A percentile compares a stretch with the other conserved stretches of the same genome.
These are phyloP conservation scores for Licmophora abbreviata DNA, from an alignment of 108 stramenopile genomes.

Conservation along the genomic window DNA sequence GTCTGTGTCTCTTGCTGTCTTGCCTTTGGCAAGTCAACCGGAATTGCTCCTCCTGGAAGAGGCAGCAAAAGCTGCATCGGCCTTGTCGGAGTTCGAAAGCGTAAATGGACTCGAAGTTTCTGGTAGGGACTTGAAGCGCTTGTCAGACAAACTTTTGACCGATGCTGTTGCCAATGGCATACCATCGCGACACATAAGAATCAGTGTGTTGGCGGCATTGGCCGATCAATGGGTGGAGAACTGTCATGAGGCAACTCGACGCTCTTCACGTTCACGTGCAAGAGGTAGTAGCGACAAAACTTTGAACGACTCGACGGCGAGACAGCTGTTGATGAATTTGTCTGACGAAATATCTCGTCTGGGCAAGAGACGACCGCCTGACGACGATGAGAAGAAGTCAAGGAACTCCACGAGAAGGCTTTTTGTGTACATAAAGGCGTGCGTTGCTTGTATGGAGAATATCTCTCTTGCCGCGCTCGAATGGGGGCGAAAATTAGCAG, in stretches of 20 bases:
- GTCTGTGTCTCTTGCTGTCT: constrained; percentile 21
- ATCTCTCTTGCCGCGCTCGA: constrained; percentile 36
- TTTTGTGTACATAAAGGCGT: constrained; percentile 26
- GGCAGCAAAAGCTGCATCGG: not conserved
- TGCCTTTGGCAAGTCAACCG: no score
- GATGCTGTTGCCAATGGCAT: constrained; percentile 30
- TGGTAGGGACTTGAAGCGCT: not conserved
- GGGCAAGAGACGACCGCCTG: not conserved
- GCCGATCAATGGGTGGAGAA: constrained; percentile 46
- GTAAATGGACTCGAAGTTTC: not conserved
- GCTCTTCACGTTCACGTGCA: constrained; percentile 16
- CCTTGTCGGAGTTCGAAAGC: not conserved
- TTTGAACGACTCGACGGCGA: constrained; percentile 15
- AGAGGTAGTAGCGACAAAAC: constrained; percentile 1
- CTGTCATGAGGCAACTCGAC: constrained; percentile 5
- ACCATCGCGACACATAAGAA: constrained; percentile 32
- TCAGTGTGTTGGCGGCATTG: constrained; percentile 29
- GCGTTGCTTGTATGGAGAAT: constrained; percentile 51
- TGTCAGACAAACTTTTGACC: constrained; percentile 25
- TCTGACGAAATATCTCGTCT: constrained; percentile 1
- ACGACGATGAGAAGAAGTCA: constrained; percentile 14
- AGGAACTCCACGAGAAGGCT: constrained; percentile 33
- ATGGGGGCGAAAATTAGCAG: constrained; percentile 27
- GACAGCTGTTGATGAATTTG: constrained; percentile 8
- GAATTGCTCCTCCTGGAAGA: no score